Evolutionary conservation across 495 filamentous ascomycete genomes (phyloP).

Genomic region (Tetracladium setigerum): DNA sequence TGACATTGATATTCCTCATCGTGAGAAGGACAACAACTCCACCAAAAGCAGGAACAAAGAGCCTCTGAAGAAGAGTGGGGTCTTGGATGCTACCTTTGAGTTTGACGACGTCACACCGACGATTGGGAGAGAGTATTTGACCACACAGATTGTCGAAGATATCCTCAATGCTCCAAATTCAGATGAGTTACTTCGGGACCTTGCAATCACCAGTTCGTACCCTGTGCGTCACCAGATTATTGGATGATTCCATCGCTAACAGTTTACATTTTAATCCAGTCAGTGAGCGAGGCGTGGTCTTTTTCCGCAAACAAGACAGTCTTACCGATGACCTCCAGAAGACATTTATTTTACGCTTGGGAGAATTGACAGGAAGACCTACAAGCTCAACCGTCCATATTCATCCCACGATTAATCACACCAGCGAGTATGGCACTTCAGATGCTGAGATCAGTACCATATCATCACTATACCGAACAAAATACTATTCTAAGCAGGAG

Average conservation of each 20-base stretch:
- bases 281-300: constrained; percentile 69
- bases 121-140: constrained; percentile 58
- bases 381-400: constrained; percentile 57
- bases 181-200: constrained; percentile 56
- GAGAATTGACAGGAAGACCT: constrained; percentile 58
- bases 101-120: constrained; percentile 56
- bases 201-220: constrained; percentile 54
- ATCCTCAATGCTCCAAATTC: constrained; percentile 53
- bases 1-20: background rate
- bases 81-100: constrained; percentile 43
- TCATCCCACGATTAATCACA: constrained; percentile 57
- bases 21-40: background rate
- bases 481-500: constrained; percentile 33
- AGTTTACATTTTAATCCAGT: constrained; percentile 34
- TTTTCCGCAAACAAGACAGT: constrained; percentile 68
- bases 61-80: constrained; percentile 26
- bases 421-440: constrained; percentile 37
- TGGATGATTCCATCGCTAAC: constrained; percentile 3
- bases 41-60: constrained; percentile 5
- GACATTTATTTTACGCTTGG: constrained; percentile 55
- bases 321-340: constrained; percentile 58
- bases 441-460: constrained; percentile 71
- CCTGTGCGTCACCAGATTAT: constrained; percentile 22
- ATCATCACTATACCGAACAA: constrained; percentile 47
- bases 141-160: constrained; percentile 47